Base-by-base conservation (phyloP, 2,329 filamentous ascomycete species). In the Neurospora crassa region DNA sequence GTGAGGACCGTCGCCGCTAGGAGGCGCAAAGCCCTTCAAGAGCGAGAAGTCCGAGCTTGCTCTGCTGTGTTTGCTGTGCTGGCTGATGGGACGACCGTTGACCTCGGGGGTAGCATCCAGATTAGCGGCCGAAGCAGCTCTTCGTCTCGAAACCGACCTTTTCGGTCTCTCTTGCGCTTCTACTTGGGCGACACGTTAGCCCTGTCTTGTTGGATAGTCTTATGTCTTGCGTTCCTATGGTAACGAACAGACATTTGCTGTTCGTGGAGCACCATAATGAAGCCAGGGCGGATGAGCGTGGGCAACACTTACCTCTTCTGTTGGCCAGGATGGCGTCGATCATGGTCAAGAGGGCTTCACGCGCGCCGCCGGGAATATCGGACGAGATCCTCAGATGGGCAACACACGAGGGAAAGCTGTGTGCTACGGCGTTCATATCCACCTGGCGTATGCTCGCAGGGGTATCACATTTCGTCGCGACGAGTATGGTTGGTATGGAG, bases 401-500 rank as follows among this genome's bases (percentile, higher is more conserved):
- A 73, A 95, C 86, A 76, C 89, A 91, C 18, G 91, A 86, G 72
- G 91, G 87, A 75, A 91, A 92, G 74, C 87, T 90, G 71, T 80
- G 81, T 67, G 86, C 83, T 63, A 96, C 86, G 70, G 83, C 86
- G 40, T 89, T 85, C 16, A 91, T 87, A 77, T 95, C 89, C 71
- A 96, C 85, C 78, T 93, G 87, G 77, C 91, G 90, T 72, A 89
- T 84, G 71, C 88, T 86, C 73, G 90, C 88, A 68, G 91, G 89
- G 69, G 89, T 88, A 80, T 97, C 95, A 83, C 93, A 97, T 84
- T 97, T 97, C 80, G 91, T 95, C 70, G 93, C 93, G 69, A 96
- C 92, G 59, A 97, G 87, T 73, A 95, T 86, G 70, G 91, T 91
- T 10, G 94, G 93, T 47, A 97, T 82, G 34, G 87, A 86, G 20